These are phyloP conservation scores for Pleurotus pulmonarius DNA, from an alignment of 768 basidiomycete species.

Conservation along the genomic window DNA sequence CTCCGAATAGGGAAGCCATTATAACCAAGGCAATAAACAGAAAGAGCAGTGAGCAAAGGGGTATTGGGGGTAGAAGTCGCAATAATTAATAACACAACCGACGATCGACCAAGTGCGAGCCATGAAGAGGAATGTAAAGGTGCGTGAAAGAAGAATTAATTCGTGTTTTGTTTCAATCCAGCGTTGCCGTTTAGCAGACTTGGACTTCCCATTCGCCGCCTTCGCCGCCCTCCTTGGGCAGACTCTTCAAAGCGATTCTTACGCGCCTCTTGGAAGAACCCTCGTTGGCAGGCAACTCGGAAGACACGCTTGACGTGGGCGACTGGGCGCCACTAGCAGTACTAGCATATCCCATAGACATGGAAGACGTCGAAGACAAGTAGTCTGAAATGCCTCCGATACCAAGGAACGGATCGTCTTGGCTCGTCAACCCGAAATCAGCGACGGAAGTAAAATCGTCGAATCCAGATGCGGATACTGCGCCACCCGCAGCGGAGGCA, in stretches of 20 bases:
- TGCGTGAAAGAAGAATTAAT: neutral
- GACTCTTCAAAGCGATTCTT: conserved; percentile 62
- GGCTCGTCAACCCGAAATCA: conserved; percentile 19
- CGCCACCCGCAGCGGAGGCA: neutral
- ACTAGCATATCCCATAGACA: conserved; percentile 27
- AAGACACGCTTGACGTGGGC: conserved; percentile 33
- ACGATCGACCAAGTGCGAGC: conserved; percentile 7
- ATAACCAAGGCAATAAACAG: neutral
- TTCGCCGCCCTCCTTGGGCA: conserved; percentile 58
- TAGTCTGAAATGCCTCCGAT: conserved; percentile 39
- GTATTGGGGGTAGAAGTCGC: neutral
- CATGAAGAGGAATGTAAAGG: neutral
- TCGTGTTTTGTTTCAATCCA: too few relatives aligned
- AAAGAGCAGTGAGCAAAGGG: neutral
- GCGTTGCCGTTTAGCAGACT: conserved; percentile 42
- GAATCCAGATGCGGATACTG: conserved; percentile 17
- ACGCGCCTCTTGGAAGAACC: conserved; percentile 46
- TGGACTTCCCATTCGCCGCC: conserved; percentile 81
- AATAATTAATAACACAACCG: conserved; percentile 9
- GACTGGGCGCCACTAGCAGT: conserved; percentile 14
- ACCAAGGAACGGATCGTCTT: conserved; percentile 59
- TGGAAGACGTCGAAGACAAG: conserved; percentile 28
- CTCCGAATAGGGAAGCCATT: neutral
- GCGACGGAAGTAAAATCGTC: conserved; percentile 17
- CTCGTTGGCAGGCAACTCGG: conserved; percentile 26